Base-by-base conservation (phyloP, 2,329 filamentous ascomycete genomes). In the Ophiostoma sp. region DNA sequence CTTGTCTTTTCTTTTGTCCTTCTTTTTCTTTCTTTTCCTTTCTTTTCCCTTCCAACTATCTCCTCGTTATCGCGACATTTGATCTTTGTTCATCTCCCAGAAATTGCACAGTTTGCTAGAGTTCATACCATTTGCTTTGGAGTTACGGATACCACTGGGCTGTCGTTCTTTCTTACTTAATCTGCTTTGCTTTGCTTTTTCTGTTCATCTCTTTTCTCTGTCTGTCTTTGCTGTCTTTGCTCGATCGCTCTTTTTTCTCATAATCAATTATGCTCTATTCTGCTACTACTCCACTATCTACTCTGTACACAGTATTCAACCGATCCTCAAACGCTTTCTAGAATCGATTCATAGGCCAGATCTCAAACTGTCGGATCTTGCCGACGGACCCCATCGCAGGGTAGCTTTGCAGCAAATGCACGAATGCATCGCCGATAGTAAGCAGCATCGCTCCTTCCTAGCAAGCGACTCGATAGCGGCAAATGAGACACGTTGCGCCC, bases 41-140 rank as follows among this genome's bases (percentile, higher is more conserved):
- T 20, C 5, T 52, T 23, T 48, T 3, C 6, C 17, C 15, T 48
- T 52, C 4, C 15, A 15, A 27, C 11, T 27, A 27, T 15, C 36
- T 52, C 44, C 23, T 70, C 6, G n/a, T 17, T 67, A 60, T 17
- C 6, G 17, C n/a, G 23, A 57, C 11, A 11, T 67, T 35, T 67
- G n/a, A 35, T 20, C 20, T 69, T 64, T 33, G 54, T n/a, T 65
- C 27, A 20, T 48, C 35, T 52, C n/a, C 15, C 33, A 39, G 57
- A 65, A 39, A 65, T 65, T 65, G 62, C 62, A 23, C 62, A 64
- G 54, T 17, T 65, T 65, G 62, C 62, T 65, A 36, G 60, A 64
- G 27, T 62, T n/a, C 62, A 65, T 65, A 65, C 35, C 62, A 36
- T 65, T 65, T 65, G 62, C 62, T 36, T 65, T 65, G 62, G 62